These are phyloP conservation scores for Ogataea pignaliae DNA, from an alignment of 805 yeast genomes.

Conservation along the genomic window DNA sequence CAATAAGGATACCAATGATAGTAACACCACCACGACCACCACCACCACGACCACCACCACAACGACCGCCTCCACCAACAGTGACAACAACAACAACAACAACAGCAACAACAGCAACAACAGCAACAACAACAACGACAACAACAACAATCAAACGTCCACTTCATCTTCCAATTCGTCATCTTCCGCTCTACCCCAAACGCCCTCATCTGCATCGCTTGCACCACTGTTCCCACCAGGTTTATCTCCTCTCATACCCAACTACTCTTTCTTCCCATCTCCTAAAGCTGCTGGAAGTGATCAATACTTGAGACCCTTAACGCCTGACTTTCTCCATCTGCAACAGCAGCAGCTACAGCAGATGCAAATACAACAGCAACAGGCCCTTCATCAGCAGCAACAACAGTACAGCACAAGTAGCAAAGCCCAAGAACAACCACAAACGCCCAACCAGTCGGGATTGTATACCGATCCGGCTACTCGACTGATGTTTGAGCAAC, in stretches of 20 bases:
- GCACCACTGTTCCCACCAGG: slow-evolving; percentile 1
- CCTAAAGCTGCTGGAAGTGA: slow-evolving; percentile 7
- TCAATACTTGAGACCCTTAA: slow-evolving; percentile 6
- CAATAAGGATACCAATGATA: no score
- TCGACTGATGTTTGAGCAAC: slow-evolving; percentile 12
- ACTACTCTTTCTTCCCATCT: slow-evolving; percentile 2
- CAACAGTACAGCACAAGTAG: not conserved
- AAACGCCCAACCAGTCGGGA: not conserved
- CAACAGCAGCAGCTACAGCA: slow-evolving; percentile 3
- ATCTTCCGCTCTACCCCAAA: slow-evolving; percentile 10
- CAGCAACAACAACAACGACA: not conserved
- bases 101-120: no score
- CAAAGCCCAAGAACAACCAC: slow-evolving; percentile 1
- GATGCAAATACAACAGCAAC: slow-evolving; percentile 1
- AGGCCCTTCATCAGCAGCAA: not conserved
- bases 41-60: no score
- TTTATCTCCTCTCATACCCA: slow-evolving; percentile 9
- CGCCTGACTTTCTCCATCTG: slow-evolving; percentile 7
- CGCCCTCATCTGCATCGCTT: slow-evolving; percentile 2
- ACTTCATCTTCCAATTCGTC: not conserved
- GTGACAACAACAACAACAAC: no score
- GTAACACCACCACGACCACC: no score
- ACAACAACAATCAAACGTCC: not conserved
- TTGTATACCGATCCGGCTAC: not conserved
- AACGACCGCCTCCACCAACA: no score